Percentiles rank a stretch among this genome's conserved stretches.
phyloP scores from a whole-genome alignment of 1,284 basidiomycete genomes.

The Cryptococcus amylolentus region DNA sequence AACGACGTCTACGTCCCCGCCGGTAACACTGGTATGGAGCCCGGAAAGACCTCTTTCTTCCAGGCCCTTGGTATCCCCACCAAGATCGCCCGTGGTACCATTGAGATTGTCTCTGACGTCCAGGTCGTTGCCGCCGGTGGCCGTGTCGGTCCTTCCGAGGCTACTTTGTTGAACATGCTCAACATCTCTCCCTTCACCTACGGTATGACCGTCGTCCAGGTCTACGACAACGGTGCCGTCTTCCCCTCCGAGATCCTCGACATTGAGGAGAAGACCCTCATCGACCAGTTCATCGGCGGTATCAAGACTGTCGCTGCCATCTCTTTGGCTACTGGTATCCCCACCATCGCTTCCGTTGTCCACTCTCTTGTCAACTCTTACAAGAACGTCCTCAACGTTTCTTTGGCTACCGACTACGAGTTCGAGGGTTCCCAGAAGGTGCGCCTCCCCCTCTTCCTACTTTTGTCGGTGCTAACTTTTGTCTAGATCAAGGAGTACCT shows the following conservation, averaged over 20 bases:
- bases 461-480: slow-evolving; percentile 32
- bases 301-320: slow-evolving; percentile 95
- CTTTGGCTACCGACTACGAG: slow-evolving; percentile 88
- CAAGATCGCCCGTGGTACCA: slow-evolving; percentile 99
- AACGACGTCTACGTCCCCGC: slow-evolving; percentile 87
- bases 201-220: slow-evolving; percentile 94
- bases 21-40: slow-evolving; percentile 99
- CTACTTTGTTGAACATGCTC: slow-evolving; percentile 97
- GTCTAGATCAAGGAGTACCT: slow-evolving; percentile 87
- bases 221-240: slow-evolving; percentile 85
- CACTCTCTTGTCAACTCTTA: slow-evolving; percentile 98
- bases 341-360: slow-evolving; percentile 86
- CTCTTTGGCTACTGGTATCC: slow-evolving; percentile 93
- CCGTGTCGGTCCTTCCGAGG: slow-evolving; percentile 95
- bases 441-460: slow-evolving; percentile 42
- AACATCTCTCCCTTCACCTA: slow-evolving; percentile 99
- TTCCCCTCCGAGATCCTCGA: slow-evolving; percentile 92
- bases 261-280: slow-evolving; percentile 82
- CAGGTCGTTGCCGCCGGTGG: slow-evolving; percentile 89
- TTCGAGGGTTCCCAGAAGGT: slow-evolving; percentile 95
- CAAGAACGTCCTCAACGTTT: slow-evolving; percentile 94
- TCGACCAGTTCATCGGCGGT: slow-evolving; percentile 86
- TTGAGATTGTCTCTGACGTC: slow-evolving; percentile 98
- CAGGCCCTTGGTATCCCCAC: slow-evolving; percentile 99
- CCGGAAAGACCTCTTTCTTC: slow-evolving; percentile 99